A percentile compares a stretch with the other conserved stretches of the same genome.
Conservation (phyloP, 2,329 filamentous ascomycete genomes). For the Phyllosticta citrichinensis region DNA sequence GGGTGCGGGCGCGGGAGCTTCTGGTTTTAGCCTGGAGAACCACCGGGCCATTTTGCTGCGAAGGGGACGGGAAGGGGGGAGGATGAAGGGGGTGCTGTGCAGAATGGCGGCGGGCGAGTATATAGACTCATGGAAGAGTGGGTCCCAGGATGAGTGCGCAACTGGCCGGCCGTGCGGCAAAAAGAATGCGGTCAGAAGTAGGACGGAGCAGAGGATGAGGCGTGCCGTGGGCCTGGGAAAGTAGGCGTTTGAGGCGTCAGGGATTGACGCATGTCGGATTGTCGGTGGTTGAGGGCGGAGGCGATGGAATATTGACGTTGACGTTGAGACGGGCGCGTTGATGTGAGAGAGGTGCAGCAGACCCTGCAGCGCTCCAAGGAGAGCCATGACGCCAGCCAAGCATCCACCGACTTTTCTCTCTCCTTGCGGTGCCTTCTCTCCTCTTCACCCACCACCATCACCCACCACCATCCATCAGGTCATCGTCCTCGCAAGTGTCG, state of each 20-base stretch:
- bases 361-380: background rate
- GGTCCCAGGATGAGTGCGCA: background rate
- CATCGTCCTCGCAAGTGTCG: no score
- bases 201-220: background rate
- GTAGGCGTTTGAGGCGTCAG: background rate
- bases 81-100: background rate
- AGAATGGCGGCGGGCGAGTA: background rate
- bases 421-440: background rate
- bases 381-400: background rate
- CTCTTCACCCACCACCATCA: no score
- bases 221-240: background rate
- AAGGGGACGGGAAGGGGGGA: background rate
- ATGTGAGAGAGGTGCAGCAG: background rate
- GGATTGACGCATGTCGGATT: background rate
- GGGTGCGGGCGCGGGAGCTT: background rate
- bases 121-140: background rate
- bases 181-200: background rate
- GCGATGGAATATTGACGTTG: background rate
- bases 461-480: no score
- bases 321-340: background rate
- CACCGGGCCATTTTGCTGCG: constrained; percentile 5
- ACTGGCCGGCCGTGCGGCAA: no score
- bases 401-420: background rate
- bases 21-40: background rate
- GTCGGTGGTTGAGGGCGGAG: background rate